Evolutionary conservation across 2,329 filamentous ascomycete genomes (phyloP), one percentile per base, ranked within the genome.

Genomic region (Plectosphaerella plurivora): DNA sequence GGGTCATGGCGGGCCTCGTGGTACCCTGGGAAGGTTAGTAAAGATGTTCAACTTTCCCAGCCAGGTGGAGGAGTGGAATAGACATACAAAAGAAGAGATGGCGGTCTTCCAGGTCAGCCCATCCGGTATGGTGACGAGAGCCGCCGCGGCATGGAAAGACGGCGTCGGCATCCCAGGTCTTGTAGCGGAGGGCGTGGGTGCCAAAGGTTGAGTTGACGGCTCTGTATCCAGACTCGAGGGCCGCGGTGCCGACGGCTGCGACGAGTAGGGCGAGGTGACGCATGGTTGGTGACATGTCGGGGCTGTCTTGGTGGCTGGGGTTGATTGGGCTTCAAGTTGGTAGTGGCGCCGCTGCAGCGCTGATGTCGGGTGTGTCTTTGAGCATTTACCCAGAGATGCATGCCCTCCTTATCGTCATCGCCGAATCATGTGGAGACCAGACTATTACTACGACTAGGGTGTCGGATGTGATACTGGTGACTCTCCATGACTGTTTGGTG

Each of bases 81-180:
- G 47, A 37, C 47, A 11, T 15, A 52, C 51, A 52, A 41, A 52
- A 52, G 45, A 49, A 52, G n/a, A 52, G 41, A 24, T 52, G 47
- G 28, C 47, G 39, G 41, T 46, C 41, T 16, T 41, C 41, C 14
- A 52, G 49, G 39, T 52, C 41, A 8, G 51, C 51, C 47, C 41
- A 52, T 14, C 47, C 47, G 8, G 46, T 42, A 41, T 52, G 51
- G 9, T 45, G 51, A 10, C 15, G 16, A 15, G 51, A 47, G 5
- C 51, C 47, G 15, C 47, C 47, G 25, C 41, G n/a, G 18, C 51
- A 52, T 24, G 49, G 51, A 16, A 28, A 22, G 20, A 41, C 28
- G 28, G 49, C 46, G 45, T 52, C 51, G 36, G 51, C 41, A 3
- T 39, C 42, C 47, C 47, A 52, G 18, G 45, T 45, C 39, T 52